A percentile compares a stretch with the other conserved stretches of the same genome.
These are phyloP conservation scores for Phytophthora capsici DNA, from an alignment of 352 stramenopile genomes.

Conservation along the genomic window DNA sequence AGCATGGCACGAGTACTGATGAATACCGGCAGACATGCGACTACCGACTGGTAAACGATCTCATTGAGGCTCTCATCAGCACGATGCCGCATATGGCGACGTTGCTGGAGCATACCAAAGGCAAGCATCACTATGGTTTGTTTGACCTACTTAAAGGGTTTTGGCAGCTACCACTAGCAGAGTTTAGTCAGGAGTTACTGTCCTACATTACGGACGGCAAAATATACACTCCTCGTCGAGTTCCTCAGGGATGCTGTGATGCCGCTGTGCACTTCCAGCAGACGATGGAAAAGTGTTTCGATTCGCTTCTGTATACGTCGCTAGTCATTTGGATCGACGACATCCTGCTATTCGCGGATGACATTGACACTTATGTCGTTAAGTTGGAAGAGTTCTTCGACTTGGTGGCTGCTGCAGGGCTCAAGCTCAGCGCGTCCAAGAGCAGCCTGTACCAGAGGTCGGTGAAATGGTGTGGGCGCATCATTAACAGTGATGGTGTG, in stretches of 20 bases:
- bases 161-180: not conserved
- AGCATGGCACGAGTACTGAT: not conserved
- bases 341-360: too few relatives aligned
- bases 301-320: not conserved
- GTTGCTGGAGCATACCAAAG: not conserved
- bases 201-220: not conserved
- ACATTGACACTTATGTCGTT: too few relatives aligned
- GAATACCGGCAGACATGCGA: not conserved
- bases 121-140: not conserved
- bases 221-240: not conserved
- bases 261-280: conserved; percentile 1
- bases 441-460: too few relatives aligned
- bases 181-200: not conserved
- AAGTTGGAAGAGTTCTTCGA: too few relatives aligned
- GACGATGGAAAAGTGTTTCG: not conserved
- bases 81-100: conserved; percentile 4
- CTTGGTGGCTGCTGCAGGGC: too few relatives aligned
- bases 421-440: too few relatives aligned
- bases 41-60: not conserved
- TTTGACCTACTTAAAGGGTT: conserved; percentile 18
- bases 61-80: conserved; percentile 3
- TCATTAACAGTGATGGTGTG: too few relatives aligned
- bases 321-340: not conserved
- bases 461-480: too few relatives aligned
- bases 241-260: not conserved